Evolutionary conservation across 768 basidiomycete genomes (phyloP).

Genomic region (Mycena maculata): DNA sequence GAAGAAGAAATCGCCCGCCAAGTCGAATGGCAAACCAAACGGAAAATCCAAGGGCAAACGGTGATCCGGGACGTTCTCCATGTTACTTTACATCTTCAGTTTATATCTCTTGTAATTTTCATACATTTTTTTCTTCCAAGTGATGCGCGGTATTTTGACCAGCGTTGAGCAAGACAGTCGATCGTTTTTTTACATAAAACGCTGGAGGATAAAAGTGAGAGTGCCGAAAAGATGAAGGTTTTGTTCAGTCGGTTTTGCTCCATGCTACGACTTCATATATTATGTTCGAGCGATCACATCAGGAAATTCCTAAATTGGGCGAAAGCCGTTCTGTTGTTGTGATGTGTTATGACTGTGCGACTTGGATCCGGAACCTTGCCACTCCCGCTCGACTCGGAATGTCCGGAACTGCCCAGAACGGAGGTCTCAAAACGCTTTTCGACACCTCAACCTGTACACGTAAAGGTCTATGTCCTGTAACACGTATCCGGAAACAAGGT

Average conservation of each 20-base stretch:
- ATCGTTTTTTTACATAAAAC: no score
- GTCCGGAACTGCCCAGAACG: not conserved
- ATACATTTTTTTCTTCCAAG: not conserved
- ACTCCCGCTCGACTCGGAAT: not conserved
- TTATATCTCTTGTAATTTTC: slow-evolving; percentile 22
- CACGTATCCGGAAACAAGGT: slow-evolving; percentile 47
- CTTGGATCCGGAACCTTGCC: no score
- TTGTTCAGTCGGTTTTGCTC: no score
- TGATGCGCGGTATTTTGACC: no score
- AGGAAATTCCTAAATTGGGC: no score
- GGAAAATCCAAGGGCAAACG: slow-evolving; percentile 48
- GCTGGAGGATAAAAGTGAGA: no score
- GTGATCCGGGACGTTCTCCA: slow-evolving; percentile 15
- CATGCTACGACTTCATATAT: no score
- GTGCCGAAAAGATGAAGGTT: no score
- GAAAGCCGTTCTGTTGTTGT: no score
- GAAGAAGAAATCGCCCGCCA: slow-evolving; percentile 33
- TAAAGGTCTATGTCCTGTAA: slow-evolving; percentile 80
- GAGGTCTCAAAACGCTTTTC: slow-evolving; percentile 55
- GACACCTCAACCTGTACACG: slow-evolving; percentile 69
- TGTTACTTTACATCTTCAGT: slow-evolving; percentile 14
- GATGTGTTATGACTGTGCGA: no score
- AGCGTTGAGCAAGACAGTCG: no score
- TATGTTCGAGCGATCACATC: no score
- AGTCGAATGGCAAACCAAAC: slow-evolving; percentile 57